Base-by-base conservation (phyloP, 2,329 filamentous ascomycete species). In the Hypoxylon sp. region DNA sequence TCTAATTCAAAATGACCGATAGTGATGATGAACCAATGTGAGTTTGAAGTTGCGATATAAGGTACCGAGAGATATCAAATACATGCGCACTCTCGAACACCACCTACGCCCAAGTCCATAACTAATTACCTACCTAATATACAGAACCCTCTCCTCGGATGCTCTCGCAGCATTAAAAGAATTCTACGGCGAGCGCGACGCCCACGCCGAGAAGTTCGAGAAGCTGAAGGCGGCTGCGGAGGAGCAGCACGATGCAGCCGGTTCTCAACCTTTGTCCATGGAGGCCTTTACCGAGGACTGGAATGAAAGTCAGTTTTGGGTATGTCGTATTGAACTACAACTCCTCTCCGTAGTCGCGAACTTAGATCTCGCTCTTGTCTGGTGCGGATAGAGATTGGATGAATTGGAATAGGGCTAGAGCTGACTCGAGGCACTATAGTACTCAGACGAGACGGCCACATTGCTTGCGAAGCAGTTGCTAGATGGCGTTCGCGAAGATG, bases 271-370 rank as follows among this genome's bases (percentile, higher is more conserved):
- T 27, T 55, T 81, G 45, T 76, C 73, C 11, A 93, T 93, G 82
- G 83, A 88, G 20, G 75, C 80, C 1, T 94, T 93, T 63, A 77
- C 78, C 1, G 90, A 93, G 71, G 87, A 93, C 69, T 94, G 90
- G 90, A 90, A 92, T 65, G 82, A 87, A 64, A 88, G 83, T 55
- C 89, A 93, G 71, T 94, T 94, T 65, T 94, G 90, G 89, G 86
- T 89, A 75, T 27, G 77, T 67, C 8, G 27, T 38, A 13, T 23
- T 27, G n/a, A 11, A 21, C 12, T 17, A 3, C 7, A 29, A 6
- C 17, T 38, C n/a, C n/a, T n/a, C n/a, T n/a, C n/a, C n/a, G n/a
- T n/a, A n/a, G n/a, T n/a, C n/a, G n/a, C n/a, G n/a, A n/a, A n/a
- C n/a, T n/a, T n/a, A n/a, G n/a, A n/a, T n/a, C n/a, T n/a, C n/a